Conservation (phyloP, 495 filamentous ascomycete genomes). For the Talaromyces liani region DNA sequence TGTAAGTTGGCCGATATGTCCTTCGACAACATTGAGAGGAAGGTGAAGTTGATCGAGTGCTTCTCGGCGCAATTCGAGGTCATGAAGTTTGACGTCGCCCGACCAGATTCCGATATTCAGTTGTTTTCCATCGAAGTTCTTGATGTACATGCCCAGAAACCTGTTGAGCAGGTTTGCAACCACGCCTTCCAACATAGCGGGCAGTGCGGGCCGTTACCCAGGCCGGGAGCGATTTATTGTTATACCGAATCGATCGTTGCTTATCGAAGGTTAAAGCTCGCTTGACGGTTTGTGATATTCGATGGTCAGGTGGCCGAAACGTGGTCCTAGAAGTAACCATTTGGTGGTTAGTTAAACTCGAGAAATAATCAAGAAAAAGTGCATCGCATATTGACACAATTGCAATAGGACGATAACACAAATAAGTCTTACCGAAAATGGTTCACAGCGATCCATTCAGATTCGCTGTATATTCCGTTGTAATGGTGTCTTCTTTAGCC, state of each 20-base stretch:
- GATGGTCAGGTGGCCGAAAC: neutral
- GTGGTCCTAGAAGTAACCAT: neutral
- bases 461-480: neutral
- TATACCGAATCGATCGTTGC: neutral
- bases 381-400: neutral
- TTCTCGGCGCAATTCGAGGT: slow-evolving; percentile 87
- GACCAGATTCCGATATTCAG: slow-evolving; percentile 98
- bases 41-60: slow-evolving; percentile 93
- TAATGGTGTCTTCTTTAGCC: neutral
- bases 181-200: slow-evolving; percentile 58
- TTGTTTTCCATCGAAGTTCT: slow-evolving; percentile 95
- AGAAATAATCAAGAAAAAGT: neutral
- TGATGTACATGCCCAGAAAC: slow-evolving; percentile 98
- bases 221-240: slow-evolving; percentile 17
- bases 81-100: slow-evolving; percentile 86
- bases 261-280: neutral
- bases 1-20: slow-evolving; percentile 84
- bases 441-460: neutral
- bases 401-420: neutral
- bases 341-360: neutral
- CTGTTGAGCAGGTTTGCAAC: slow-evolving; percentile 91
- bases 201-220: slow-evolving; percentile 29
- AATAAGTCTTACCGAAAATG: neutral
- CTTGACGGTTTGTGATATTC: neutral
- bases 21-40: slow-evolving; percentile 92